Conservation (phyloP, 2,329 filamentous ascomycete species). For the Fusarium anguioides region DNA sequence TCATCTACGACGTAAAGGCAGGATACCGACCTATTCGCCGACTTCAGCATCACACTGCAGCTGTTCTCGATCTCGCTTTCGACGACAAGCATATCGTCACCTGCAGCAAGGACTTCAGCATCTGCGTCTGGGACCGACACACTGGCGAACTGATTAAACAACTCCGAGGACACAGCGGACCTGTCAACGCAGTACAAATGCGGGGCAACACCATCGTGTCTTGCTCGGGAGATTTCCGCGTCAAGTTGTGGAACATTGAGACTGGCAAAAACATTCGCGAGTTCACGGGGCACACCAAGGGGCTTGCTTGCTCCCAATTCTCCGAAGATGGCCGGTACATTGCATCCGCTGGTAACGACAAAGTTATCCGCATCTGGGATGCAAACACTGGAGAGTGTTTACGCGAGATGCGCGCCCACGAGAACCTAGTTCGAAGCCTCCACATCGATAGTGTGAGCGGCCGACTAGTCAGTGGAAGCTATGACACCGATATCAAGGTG, state of each 20-base stretch:
- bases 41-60: constrained; percentile 82
- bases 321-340: constrained; percentile 94
- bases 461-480: constrained; percentile 89
- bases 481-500: constrained; percentile 95
- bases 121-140: constrained; percentile 92
- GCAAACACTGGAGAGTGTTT: constrained; percentile 88
- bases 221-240: constrained; percentile 91
- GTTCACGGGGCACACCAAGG: constrained; percentile 89
- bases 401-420: constrained; percentile 83
- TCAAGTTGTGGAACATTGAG: constrained; percentile 95
- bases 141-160: constrained; percentile 81
- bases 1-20: constrained; percentile 86
- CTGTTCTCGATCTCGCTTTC: constrained; percentile 93
- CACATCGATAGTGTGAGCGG: constrained; percentile 90
- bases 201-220: constrained; percentile 93
- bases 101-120: constrained; percentile 94
- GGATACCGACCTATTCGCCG: constrained; percentile 84
- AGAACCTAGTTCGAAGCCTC: constrained; percentile 86
- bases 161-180: constrained; percentile 86
- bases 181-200: constrained; percentile 96
- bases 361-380: constrained; percentile 95
- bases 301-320: constrained; percentile 95
- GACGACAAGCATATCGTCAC: constrained; percentile 94
- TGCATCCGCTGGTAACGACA: constrained; percentile 93
- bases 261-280: constrained; percentile 90